Base-by-base conservation (phyloP, 306 rosid species). In the Cicer cuneatum region DNA sequence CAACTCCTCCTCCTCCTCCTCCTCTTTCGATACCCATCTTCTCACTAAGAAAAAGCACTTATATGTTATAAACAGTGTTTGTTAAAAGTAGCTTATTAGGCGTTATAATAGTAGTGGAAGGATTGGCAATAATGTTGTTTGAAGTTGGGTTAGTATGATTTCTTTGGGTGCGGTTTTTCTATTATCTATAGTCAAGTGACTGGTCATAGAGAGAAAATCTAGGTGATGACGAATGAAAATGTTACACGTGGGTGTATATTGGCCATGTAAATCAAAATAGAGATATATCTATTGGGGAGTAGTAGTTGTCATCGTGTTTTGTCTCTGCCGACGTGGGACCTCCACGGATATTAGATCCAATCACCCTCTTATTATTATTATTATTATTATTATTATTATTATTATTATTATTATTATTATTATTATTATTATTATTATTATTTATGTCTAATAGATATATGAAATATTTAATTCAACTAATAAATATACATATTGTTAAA, bases 241-340 rank as follows among this genome's bases (percentile, higher is more conserved):
- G 0, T 1, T 14, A 85, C 90, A 86, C 91, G 89, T 89, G 97
- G 96, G 1, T 4, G 0, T 0, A 0, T 73, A 10, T 69, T 11
- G 39, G 82, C 96, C 97, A 88, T 69, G 66, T 47, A 59, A 74
- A 63, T 82, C 66, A 63, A 24, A 40, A 65, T 42, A 43, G 4
- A 33, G 14, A 65, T 58, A 81, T 80, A 48, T 56, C 43, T 72
- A 59, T 75, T 11, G 33, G 69, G 78, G 78, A 45, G 72, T 53
- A 39, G 87, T 66, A 73, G 87, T 86, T 83, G 89, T 82, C 90
- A 80, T 66, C 64, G 82, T 77, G 82, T 65, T 16, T 45, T 72
- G 86, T 85, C 86, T 88, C 86, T 85, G 88, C 91, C 89, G 82
- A 83, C 87, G 87, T 76, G 86, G 92, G 90, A 9, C 88, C 92